Conservation (phyloP, 139 green algal genomes). For the Yamagishiella unicocca region DNA sequence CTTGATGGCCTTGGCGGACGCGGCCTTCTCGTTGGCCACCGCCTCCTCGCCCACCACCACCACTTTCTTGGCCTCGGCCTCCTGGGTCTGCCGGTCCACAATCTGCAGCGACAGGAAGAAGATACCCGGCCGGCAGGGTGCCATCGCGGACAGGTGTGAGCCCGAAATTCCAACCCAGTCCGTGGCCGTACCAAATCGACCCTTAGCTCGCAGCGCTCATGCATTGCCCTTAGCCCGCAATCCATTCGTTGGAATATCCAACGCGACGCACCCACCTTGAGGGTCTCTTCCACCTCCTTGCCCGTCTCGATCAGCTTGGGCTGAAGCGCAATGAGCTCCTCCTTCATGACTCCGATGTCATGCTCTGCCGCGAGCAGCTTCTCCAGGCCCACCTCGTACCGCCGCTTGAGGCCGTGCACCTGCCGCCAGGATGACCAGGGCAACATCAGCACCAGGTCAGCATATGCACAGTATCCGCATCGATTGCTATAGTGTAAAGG, state of each 20-base stretch:
- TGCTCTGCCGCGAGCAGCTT: slow-evolving; percentile 70
- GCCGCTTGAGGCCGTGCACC: slow-evolving; percentile 62
- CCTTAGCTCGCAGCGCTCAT: too few species aligned
- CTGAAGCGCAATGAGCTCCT: slow-evolving; percentile 77
- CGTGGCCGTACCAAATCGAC: too few species aligned
- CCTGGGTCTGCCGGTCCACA: slow-evolving; percentile 67
- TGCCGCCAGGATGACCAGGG: too few species aligned
- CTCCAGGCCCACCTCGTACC: slow-evolving; percentile 68
- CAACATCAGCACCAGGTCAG: too few species aligned
- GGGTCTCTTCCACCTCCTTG: slow-evolving; percentile 76
- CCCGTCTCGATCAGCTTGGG: slow-evolving; percentile 76
- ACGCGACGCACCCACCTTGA: slow-evolving; percentile 53
- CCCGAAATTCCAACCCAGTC: too few species aligned
- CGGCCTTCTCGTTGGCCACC: slow-evolving; percentile 73
- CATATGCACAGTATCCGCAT: too few species aligned
- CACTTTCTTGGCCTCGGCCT: slow-evolving; percentile 73
- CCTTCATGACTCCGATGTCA: slow-evolving; percentile 63
- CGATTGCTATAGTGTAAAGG: too few species aligned
- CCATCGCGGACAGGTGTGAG: too few species aligned
- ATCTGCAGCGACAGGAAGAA: slow-evolving; percentile 43
- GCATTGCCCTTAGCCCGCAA: too few species aligned
- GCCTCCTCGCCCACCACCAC: slow-evolving; percentile 77
- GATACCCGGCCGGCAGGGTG: not conserved
- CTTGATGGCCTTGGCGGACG: slow-evolving; percentile 78
- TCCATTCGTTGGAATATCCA: too few species aligned